These are phyloP conservation scores for Neonectria magnoliae DNA, from an alignment of 2,329 filamentous ascomycete species.

Conservation along the genomic window DNA sequence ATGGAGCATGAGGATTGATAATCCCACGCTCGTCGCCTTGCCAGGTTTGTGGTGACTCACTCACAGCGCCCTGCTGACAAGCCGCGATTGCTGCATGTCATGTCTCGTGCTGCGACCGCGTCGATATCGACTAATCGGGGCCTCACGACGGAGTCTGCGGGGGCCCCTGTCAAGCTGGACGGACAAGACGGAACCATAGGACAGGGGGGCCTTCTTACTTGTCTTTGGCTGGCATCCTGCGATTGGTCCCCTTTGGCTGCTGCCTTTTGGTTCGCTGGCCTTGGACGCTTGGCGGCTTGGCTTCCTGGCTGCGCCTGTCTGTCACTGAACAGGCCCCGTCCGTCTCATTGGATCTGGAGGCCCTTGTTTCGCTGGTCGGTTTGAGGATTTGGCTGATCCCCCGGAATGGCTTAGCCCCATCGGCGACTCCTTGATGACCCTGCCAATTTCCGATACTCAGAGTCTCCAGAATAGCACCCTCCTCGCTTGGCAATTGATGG, in stretches of 20 bases:
- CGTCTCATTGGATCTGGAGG: neutral
- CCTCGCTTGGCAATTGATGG: slow-evolving; percentile 10
- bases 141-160: slow-evolving; percentile 13
- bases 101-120: neutral
- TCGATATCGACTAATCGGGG: neutral
- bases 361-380: slow-evolving; percentile 29
- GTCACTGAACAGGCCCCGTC: neutral
- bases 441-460: slow-evolving; percentile 41
- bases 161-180: slow-evolving; percentile 6
- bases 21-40: slow-evolving; percentile 2
- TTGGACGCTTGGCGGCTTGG: neutral
- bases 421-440: slow-evolving; percentile 41
- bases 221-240: neutral
- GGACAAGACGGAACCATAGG: neutral
- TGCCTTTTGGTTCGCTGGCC: neutral
- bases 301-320: neutral
- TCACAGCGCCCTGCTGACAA: slow-evolving; percentile 18
- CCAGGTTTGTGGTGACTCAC: slow-evolving; percentile 2
- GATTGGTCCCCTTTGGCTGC: slow-evolving; percentile 11
- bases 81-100: slow-evolving; percentile 21
- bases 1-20: slow-evolving; percentile 1
- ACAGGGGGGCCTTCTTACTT: neutral
- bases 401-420: slow-evolving; percentile 30
- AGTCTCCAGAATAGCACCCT: slow-evolving; percentile 17
- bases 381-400: slow-evolving; percentile 20